Evolutionary conservation across 1,284 basidiomycete species (phyloP), one percentile per base, ranked within the genome.

Genomic region (Hemileccinum hortonii): DNA sequence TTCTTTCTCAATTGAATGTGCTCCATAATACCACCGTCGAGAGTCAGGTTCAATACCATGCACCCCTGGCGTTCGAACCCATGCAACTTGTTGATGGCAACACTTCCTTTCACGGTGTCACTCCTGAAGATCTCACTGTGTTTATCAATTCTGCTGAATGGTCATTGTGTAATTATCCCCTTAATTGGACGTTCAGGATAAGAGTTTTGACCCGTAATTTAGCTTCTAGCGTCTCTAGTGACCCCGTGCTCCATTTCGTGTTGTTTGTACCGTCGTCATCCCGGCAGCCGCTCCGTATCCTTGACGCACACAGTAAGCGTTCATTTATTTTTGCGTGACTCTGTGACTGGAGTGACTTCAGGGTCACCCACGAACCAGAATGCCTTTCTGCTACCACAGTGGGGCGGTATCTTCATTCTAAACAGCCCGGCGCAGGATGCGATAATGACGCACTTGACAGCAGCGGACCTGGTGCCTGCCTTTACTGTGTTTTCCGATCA

Each of bases 141-240:
- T 99, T 99, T 63, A 80, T 99, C 50, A 99, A 99, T 64, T 93
- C 93, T 4, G 95, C 94, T 15, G 90, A 94, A 65, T 99, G 96
- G 96, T 90, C 86, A 15, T 70, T 99, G 40, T 92, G 93, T 94
- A 62, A 69, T 79, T 69, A 30, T 52, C 38, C 42, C 55, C 15
- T 18, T 22, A 15, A 1, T 22, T 50, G 29, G 38, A 43, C 3
- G 22, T 41, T 10, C 4, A 5, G 42, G 24, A 49, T 19, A 32
- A 50, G 32, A 30, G 1, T 54, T 50, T 55, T 67, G 50, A 66
- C 38, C 15, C 35, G 16, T 44, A 8, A 12, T 50, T 43, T 57
- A 92, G 90, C 90, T 16, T 90, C 87, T 0, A 84, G 87, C 55
- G 83, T 86, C 1, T 92, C 92, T 12, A 92, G 91, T 58, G 92